Evolutionary conservation across 2,329 filamentous ascomycete species (phyloP).

Genomic region (Trichophaea hybrida): DNA sequence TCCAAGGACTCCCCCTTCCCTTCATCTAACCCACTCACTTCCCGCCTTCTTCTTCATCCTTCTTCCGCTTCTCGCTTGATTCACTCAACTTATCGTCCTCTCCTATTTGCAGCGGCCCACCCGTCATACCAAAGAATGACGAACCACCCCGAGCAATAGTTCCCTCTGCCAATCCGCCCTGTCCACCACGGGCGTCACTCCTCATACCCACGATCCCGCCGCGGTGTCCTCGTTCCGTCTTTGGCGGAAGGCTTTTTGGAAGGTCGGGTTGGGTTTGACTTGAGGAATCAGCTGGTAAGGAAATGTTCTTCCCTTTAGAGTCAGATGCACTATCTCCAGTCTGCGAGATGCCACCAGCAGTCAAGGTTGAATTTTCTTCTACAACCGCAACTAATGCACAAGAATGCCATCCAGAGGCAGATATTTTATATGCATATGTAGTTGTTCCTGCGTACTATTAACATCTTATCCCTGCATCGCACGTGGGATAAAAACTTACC

Average conservation of each 20-base stretch:
- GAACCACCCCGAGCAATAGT: background rate
- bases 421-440: conserved; percentile 14
- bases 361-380: background rate
- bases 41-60: background rate
- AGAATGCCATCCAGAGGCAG: conserved; percentile 23
- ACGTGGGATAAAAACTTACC: background rate
- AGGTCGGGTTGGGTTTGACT: no score
- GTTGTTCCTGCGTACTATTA: background rate
- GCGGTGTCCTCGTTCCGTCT: background rate
- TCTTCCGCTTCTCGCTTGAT: background rate
- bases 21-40: background rate
- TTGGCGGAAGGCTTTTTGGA: background rate
- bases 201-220: conserved; percentile 2
- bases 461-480: background rate
- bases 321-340: background rate
- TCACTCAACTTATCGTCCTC: background rate
- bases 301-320: background rate
- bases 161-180: background rate
- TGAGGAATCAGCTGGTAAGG: no score
- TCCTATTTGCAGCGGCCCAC: background rate
- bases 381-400: conserved; percentile 14
- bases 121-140: background rate
- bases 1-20: no score
- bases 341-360: background rate
- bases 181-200: background rate